Conservation (phyloP, 2,329 filamentous ascomycete genomes). For the Myriosclerotinia duriaeana region DNA sequence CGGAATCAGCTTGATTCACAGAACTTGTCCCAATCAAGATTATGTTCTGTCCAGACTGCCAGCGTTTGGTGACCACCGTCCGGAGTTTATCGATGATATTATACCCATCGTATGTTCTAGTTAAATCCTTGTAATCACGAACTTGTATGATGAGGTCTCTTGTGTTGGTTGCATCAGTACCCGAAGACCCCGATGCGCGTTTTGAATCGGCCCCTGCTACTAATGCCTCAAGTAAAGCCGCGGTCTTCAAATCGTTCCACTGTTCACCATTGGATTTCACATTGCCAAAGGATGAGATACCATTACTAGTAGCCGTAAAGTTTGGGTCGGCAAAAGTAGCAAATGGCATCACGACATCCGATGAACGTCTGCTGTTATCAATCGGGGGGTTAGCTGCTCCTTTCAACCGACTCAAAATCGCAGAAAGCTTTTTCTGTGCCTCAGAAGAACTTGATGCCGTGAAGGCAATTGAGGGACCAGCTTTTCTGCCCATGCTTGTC, state of each 20-base stretch:
- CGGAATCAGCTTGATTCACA: slow-evolving; percentile 49
- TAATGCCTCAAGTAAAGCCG: slow-evolving; percentile 57
- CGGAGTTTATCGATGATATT: slow-evolving; percentile 70
- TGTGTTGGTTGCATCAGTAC: slow-evolving; percentile 25
- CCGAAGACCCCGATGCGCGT: slow-evolving; percentile 38
- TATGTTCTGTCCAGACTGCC: slow-evolving; percentile 69
- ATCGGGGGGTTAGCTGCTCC: not conserved
- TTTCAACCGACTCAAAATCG: slow-evolving; percentile 14
- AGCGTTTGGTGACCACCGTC: slow-evolving; percentile 67
- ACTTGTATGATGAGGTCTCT: slow-evolving; percentile 63
- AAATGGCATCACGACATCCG: slow-evolving; percentile 20
- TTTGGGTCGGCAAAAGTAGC: slow-evolving; percentile 14
- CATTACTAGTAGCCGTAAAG: slow-evolving; percentile 21
- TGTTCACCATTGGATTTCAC: slow-evolving; percentile 42
- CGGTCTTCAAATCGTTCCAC: slow-evolving; percentile 63
- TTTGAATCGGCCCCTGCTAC: slow-evolving; percentile 49
- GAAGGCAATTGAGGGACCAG: slow-evolving; percentile 12
- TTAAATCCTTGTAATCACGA: slow-evolving; percentile 78
- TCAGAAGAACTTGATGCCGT: slow-evolving; percentile 15
- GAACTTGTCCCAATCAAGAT: slow-evolving; percentile 79
- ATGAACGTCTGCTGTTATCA: slow-evolving; percentile 10
- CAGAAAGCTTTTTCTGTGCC: slow-evolving; percentile 14
- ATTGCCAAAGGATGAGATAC: slow-evolving; percentile 17
- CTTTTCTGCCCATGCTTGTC: not conserved
- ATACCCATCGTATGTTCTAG: slow-evolving; percentile 65